Evolutionary conservation across 352 stramenopile species (phyloP), one percentile per base, ranked within the genome.

Genomic region (Globisporangium iwayamae): DNA sequence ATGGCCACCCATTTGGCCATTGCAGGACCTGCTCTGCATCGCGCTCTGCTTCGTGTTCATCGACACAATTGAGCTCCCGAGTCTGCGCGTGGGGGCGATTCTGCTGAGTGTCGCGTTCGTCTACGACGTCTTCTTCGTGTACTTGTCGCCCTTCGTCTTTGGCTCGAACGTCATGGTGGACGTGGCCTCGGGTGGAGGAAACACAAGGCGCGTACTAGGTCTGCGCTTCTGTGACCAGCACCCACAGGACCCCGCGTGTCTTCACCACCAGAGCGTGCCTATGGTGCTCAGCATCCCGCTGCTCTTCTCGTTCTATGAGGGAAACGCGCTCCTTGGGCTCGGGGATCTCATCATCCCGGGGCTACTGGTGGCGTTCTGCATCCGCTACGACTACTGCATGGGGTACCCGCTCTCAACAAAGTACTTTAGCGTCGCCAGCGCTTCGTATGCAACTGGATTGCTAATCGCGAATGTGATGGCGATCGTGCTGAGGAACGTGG

Each of bases 101-200:
- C 60, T 98, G 39, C 79, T 98, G 32, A 77, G 82, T 13, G 75
- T 98, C 39, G 93, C 93, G 1, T 98, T 98, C 65, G 87, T 91
- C 60, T 98, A 98, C 74, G 96, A 98, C 69, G 94, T 98, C 50
- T 98, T 98, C 71, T 98, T 98, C 74, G 94, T 98, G 45, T 98
- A 98, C 76, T 53, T 98, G 13, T 97, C 90, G 34, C 96, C 96
- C 4, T 77, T 89, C 16, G 72, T 98, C 52, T 97, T 97, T 67
- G 81, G 83, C 20, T 83, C 75, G 28, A 94, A 74, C 53, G 87
- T 98, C 50, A 98, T 98, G 95, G 86, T 97, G 52, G 92, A 96
- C 62, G 95, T 98, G 2, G 95, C 95, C 0, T 97, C 93, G 4
- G 89, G 81, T 22, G 90, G 90, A 7, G n/a, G 72, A 78, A 39